phyloP scores from a whole-genome alignment of 768 basidiomycete species.

The Termitomyces sp. region DNA sequence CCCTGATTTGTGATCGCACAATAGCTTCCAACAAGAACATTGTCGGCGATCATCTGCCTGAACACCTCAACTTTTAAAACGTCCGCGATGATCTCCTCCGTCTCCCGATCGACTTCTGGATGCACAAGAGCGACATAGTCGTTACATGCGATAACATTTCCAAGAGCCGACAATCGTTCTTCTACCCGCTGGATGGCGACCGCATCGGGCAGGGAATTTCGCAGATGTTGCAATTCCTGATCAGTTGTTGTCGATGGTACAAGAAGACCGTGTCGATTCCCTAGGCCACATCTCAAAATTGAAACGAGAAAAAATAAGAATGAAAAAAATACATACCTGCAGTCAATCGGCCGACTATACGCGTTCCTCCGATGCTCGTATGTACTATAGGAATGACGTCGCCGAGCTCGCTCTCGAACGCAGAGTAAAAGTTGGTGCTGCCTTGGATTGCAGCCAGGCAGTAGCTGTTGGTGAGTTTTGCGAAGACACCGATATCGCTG shows the following conservation, averaged over 20 bases:
- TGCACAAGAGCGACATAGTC: slow-evolving; percentile 99
- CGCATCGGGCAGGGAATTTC: slow-evolving; percentile 90
- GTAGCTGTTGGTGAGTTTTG: slow-evolving; percentile 97
- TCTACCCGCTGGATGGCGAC: slow-evolving; percentile 95
- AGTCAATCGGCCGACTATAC: slow-evolving; percentile 89
- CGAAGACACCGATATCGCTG: slow-evolving; percentile 94
- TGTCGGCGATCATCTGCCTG: slow-evolving; percentile 93
- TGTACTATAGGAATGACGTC: slow-evolving; percentile 96
- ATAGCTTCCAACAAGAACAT: slow-evolving; percentile 95
- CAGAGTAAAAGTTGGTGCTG: slow-evolving; percentile 96
- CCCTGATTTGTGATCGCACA: slow-evolving; percentile 96
- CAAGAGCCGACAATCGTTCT: slow-evolving; percentile 93
- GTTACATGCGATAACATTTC: slow-evolving; percentile 98
- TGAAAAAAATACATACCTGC: slow-evolving; percentile 51
- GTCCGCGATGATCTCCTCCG: slow-evolving; percentile 99
- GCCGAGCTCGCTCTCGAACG: slow-evolving; percentile 90
- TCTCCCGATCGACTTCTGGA: slow-evolving; percentile 96
- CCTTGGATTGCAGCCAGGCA: slow-evolving; percentile 92
- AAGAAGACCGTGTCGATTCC: slow-evolving; percentile 95
- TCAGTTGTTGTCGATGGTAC: slow-evolving; percentile 95
- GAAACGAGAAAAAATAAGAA: background rate
- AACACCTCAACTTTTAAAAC: slow-evolving; percentile 99
- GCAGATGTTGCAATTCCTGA: slow-evolving; percentile 96
- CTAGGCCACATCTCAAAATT: slow-evolving; percentile 30
- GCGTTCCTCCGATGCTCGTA: slow-evolving; percentile 90